Percentiles rank a stretch among this genome's conserved stretches.
Evolutionary conservation across 345 rosid species (phyloP).

Genomic region (Kernera saxatilis): DNA sequence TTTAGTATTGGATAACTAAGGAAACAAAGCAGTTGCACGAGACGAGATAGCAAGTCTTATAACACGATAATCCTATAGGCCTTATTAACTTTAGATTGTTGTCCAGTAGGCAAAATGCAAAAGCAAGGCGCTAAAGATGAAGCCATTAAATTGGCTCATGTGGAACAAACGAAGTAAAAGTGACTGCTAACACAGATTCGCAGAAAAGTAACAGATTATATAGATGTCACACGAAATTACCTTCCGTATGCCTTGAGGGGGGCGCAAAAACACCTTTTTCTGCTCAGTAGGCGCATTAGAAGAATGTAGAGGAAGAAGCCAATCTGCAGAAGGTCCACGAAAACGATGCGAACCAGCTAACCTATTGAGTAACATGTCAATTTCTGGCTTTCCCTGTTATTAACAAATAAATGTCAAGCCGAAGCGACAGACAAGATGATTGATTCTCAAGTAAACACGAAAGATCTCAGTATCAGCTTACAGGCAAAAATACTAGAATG

Average conservation of each 20-base stretch:
- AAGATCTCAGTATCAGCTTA: slow-evolving; percentile 34
- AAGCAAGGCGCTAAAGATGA: background rate
- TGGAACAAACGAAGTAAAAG: background rate
- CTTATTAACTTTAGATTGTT: background rate
- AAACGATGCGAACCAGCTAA: slow-evolving; percentile 70
- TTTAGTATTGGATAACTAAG: background rate
- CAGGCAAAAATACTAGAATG: slow-evolving; percentile 80
- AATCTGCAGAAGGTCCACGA: slow-evolving; percentile 71
- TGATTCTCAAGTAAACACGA: background rate
- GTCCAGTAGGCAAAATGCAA: background rate
- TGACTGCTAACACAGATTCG: background rate
- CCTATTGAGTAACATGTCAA: slow-evolving; percentile 57
- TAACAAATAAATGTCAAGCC: slow-evolving; percentile 10
- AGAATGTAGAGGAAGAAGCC: slow-evolving; percentile 90
- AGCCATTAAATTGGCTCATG: background rate
- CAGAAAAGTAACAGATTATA: background rate
- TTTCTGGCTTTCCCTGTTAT: slow-evolving; percentile 72
- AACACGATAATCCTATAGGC: background rate
- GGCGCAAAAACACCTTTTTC: slow-evolving; percentile 63
- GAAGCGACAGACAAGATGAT: background rate
- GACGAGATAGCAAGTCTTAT: background rate
- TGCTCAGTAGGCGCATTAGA: slow-evolving; percentile 64
- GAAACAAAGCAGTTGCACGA: background rate
- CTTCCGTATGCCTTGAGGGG: slow-evolving; percentile 73
- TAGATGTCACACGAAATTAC: slow-evolving; percentile 30